Percentiles rank a stretch among this genome's conserved stretches.
phyloP scores from a whole-genome alignment of 257 asterid species.

The Catharanthus roseus region DNA sequence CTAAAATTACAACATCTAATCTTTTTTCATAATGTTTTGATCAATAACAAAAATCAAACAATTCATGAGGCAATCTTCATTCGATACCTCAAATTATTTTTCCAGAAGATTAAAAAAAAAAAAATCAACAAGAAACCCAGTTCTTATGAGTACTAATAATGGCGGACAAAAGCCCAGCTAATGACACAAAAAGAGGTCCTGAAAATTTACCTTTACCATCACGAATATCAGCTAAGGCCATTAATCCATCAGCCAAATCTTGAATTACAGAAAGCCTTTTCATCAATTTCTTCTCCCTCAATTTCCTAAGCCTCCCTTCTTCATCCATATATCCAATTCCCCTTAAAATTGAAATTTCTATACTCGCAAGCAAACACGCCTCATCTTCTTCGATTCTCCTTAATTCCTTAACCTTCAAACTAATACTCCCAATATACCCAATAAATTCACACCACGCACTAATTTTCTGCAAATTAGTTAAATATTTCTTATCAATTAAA shows the following conservation, averaged over 20 bases:
- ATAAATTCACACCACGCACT: constrained; percentile 86
- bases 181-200: constrained; percentile 50
- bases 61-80: too few relatives aligned
- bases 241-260: constrained; percentile 80
- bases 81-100: neutral
- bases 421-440: constrained; percentile 79
- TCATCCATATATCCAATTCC: constrained; percentile 44
- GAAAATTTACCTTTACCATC: constrained; percentile 68
- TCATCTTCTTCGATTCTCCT: constrained; percentile 44
- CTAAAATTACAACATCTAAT: neutral
- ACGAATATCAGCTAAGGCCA: constrained; percentile 82
- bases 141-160: constrained; percentile 83
- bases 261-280: constrained; percentile 73
- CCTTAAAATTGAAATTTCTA: constrained; percentile 41
- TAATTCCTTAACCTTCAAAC: constrained; percentile 64
- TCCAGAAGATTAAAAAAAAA: neutral
- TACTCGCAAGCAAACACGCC: constrained; percentile 40
- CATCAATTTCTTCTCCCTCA: constrained; percentile 77
- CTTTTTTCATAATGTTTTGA: too few relatives aligned
- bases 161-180: constrained; percentile 71
- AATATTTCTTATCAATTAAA: constrained; percentile 50
- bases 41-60: too few relatives aligned
- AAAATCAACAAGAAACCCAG: constrained; percentile 58
- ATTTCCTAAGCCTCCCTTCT: constrained; percentile 44
- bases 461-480: constrained; percentile 42